Percentiles rank a stretch among this genome's conserved stretches.
phyloP scores from a whole-genome alignment of 2,329 filamentous ascomycete species.

The Hypocreales sp. region DNA sequence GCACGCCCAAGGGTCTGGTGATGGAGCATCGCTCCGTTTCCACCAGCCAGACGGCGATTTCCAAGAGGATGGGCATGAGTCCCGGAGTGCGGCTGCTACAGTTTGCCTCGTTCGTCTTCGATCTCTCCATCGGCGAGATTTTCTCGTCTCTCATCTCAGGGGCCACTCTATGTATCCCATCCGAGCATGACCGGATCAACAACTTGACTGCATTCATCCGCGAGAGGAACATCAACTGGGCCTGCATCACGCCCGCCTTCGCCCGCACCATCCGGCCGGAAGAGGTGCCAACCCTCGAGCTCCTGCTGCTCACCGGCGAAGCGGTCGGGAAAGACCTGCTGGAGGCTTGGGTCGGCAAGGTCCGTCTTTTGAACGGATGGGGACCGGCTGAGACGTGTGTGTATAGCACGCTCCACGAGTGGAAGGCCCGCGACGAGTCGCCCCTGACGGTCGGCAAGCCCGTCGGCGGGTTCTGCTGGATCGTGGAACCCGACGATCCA shows the following conservation, averaged over 20 bases:
- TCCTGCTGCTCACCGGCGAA: constrained; percentile 6
- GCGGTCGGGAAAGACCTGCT: constrained; percentile 1
- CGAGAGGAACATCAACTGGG: constrained; percentile 3
- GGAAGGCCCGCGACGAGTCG: neutral
- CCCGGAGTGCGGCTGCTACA: constrained; percentile 3
- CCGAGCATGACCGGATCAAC: constrained; percentile 3
- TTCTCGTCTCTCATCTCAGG: constrained; percentile 2
- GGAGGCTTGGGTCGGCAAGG: neutral
- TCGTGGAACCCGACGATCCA: neutral
- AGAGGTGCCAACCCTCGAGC: constrained; percentile 3
- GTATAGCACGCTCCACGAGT: neutral
- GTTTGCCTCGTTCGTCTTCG: constrained; percentile 6
- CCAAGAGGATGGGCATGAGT: constrained; percentile 1
- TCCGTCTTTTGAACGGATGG: neutral
- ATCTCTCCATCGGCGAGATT: constrained; percentile 2
- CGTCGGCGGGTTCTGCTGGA: neutral
- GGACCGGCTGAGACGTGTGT: neutral
- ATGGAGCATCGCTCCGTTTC: constrained; percentile 1
- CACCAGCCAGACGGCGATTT: neutral
- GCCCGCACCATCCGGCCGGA: constrained; percentile 4
- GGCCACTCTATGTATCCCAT: constrained; percentile 5
- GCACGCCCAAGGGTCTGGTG: constrained; percentile 9
- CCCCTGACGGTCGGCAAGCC: neutral
- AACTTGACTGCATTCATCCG: constrained; percentile 4
- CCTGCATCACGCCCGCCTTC: constrained; percentile 7